phyloP scores from a whole-genome alignment of 129 eudicot genomes.

The Oenanthe sinensis region DNA sequence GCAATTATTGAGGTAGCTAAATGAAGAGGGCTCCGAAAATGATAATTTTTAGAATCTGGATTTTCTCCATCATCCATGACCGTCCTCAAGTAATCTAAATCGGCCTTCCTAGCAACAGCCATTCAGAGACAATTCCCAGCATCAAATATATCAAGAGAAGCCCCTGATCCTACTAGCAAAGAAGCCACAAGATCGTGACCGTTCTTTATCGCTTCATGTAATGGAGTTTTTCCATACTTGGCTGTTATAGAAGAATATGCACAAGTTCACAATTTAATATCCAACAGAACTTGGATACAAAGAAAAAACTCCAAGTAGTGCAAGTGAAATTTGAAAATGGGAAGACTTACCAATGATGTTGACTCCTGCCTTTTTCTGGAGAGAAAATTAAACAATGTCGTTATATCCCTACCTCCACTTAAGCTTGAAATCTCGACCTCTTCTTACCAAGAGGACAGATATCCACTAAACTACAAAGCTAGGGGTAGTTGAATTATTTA shows the following conservation, averaged over 20 bases:
- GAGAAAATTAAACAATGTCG: constrained; percentile 41
- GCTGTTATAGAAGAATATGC: constrained; percentile 23
- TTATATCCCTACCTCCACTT: constrained; percentile 28
- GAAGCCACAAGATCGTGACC: constrained; percentile 47
- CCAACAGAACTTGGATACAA: neutral
- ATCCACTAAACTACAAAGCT: no score
- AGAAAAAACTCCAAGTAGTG: neutral
- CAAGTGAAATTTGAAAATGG: neutral
- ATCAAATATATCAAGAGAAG: constrained; percentile 29
- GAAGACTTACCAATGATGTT: constrained; percentile 34
- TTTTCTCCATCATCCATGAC: constrained; percentile 39
- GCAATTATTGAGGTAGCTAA: constrained; percentile 43
- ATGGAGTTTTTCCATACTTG: constrained; percentile 47
- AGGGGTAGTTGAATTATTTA: neutral
- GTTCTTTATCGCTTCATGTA: constrained; percentile 51
- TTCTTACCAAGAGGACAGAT: no score
- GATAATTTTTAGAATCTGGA: constrained; percentile 59
- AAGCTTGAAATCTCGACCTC: no score
- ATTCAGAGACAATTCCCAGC: constrained; percentile 48
- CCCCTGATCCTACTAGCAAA: constrained; percentile 49
- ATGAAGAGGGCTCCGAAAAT: constrained; percentile 62
- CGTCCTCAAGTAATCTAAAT: constrained; percentile 33
- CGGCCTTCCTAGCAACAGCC: constrained; percentile 37
- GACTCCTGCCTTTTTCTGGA: constrained; percentile 35
- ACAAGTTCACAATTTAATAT: constrained; percentile 4